Percentiles rank a stretch among this genome's conserved stretches.
phyloP scores from a whole-genome alignment of 202 grass and related monocot genomes.

The Musa balbisiana region DNA sequence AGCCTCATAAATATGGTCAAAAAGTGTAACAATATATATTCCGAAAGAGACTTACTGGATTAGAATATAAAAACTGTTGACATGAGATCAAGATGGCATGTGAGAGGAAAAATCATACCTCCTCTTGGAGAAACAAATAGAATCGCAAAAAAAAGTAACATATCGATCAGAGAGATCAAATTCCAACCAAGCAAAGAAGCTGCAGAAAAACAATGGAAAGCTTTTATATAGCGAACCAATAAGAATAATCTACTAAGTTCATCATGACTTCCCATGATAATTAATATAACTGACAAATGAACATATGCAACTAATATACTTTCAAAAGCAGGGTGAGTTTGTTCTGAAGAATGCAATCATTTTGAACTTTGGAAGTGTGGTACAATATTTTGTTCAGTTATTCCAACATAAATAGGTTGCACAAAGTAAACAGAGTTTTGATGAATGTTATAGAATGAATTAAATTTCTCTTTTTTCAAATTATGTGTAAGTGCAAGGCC shows the following conservation, averaged over 20 bases:
- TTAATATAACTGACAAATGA: not conserved
- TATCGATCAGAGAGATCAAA: conserved; percentile 75
- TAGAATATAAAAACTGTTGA: not conserved
- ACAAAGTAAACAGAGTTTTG: no score
- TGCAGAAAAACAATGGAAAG: conserved; percentile 24
- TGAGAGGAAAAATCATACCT: conserved; percentile 35
- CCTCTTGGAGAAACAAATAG: conserved; percentile 54
- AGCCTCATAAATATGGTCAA: not conserved
- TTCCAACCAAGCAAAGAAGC: conserved; percentile 83
- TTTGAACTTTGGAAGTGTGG: no score
- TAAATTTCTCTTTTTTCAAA: no score
- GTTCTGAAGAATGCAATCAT: no score
- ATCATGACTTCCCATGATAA: not conserved
- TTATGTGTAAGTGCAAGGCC: no score
- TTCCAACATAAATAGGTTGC: no score
- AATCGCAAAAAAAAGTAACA: conserved; percentile 61
- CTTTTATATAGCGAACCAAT: not conserved
- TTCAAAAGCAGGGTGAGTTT: not conserved
- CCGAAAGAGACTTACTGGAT: not conserved
- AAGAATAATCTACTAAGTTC: not conserved
- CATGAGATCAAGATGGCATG: not conserved
- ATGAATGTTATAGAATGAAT: no score
- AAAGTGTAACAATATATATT: not conserved
- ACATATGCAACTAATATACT: not conserved
- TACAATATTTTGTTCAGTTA: no score